phyloP scores from a whole-genome alignment of 140 eudicot genomes.

The Bidens hawaiensis region DNA sequence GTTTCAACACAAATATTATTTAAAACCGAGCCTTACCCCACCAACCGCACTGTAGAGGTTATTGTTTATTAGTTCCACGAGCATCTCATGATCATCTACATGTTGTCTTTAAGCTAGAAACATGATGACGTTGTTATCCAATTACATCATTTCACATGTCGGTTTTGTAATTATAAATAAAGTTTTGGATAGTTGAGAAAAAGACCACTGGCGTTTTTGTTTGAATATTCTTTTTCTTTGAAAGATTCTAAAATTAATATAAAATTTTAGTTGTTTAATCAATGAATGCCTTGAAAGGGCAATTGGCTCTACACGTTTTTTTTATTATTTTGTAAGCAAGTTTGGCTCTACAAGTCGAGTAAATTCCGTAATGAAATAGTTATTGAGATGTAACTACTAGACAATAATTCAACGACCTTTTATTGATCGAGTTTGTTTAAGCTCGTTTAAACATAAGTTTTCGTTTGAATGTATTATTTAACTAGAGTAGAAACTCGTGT shows the following conservation, averaged over 20 bases:
- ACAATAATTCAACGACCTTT: neutral
- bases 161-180: conserved; percentile 20
- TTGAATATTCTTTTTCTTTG: conserved; percentile 24
- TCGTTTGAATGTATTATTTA: neutral
- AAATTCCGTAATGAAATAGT: neutral
- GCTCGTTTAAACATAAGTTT: neutral
- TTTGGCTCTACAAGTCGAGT: neutral
- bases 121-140: conserved; percentile 6
- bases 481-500: too few relatives aligned
- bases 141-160: conserved; percentile 3
- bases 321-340: neutral
- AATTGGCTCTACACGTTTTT: neutral
- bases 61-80: neutral
- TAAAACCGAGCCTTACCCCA: too few relatives aligned
- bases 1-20: too few relatives aligned
- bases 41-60: too few relatives aligned
- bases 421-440: neutral
- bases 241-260: neutral
- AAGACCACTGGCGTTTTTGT: conserved; percentile 6
- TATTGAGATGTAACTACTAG: neutral
- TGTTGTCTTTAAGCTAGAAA: neutral
- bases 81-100: neutral
- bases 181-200: conserved; percentile 4
- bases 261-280: neutral
- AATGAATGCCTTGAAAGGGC: neutral